These are phyloP conservation scores for Atkinsonella hypoxylon DNA, from an alignment of 2,329 filamentous ascomycete genomes.

Conservation along the genomic window DNA sequence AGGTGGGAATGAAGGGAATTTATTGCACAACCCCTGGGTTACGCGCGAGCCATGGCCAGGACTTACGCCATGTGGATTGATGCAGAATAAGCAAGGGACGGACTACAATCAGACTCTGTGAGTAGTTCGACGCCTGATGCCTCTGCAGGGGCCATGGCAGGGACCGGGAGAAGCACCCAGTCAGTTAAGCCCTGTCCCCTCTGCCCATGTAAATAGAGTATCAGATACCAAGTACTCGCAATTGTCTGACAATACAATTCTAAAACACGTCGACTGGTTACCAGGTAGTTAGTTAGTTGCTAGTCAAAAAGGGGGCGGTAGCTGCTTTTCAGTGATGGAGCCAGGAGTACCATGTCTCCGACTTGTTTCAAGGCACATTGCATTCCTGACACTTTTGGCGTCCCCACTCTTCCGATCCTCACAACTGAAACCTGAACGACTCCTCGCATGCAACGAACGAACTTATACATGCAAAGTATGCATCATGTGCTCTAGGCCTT, in stretches of 20 bases:
- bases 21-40: not conserved
- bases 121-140: not conserved
- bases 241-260: not conserved
- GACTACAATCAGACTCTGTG: not conserved
- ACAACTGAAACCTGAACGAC: not conserved
- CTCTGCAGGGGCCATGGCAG: too few relatives aligned
- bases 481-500: too few relatives aligned
- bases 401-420: not conserved
- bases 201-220: not conserved
- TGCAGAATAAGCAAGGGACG: too few relatives aligned
- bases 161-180: too few relatives aligned
- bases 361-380: not conserved
- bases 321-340: not conserved
- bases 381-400: not conserved
- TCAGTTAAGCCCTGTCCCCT: not conserved
- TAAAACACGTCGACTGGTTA: not conserved
- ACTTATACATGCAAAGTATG: too few relatives aligned
- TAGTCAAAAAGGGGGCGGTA: not conserved
- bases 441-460: not conserved
- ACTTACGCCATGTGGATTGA: not conserved
- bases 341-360: not conserved
- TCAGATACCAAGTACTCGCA: too few relatives aligned
- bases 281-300: too few relatives aligned
- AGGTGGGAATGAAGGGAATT: not conserved
- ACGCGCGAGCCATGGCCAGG: not conserved